Conservation (phyloP, 306 rosid species). For the Casuarina glauca region DNA sequence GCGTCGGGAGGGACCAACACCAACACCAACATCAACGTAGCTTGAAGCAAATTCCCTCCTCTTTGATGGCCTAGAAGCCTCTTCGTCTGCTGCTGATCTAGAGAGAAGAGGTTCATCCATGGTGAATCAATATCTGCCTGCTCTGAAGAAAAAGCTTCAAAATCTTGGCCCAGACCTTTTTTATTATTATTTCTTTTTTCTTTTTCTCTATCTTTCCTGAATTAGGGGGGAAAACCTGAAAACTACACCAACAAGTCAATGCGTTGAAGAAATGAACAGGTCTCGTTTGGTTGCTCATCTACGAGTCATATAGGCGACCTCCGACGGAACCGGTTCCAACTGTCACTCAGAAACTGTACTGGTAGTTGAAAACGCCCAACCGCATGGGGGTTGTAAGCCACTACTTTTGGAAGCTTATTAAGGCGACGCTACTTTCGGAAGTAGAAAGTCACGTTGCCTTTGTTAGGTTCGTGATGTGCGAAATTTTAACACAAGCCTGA, state of each 20-base stretch:
- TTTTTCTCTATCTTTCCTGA: too few species aligned
- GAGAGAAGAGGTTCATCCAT: slow-evolving; percentile 53
- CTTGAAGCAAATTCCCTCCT: slow-evolving; percentile 21
- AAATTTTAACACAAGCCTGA: too few species aligned
- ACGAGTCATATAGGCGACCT: background rate
- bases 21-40: slow-evolving; percentile 31
- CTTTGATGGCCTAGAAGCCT: slow-evolving; percentile 27
- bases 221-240: background rate
- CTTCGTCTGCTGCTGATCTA: slow-evolving; percentile 25
- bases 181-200: background rate
- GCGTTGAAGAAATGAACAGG: slow-evolving; percentile 19
- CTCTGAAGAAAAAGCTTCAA: background rate
- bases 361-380: background rate
- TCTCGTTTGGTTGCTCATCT: background rate
- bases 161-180: background rate
- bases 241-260: slow-evolving; percentile 33
- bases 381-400: background rate
- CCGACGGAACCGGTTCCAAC: background rate
- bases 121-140: slow-evolving; percentile 12
- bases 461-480: too few species aligned
- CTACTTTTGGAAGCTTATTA: background rate
- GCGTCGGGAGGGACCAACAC: slow-evolving; percentile 1
- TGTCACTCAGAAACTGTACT: background rate
- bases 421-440: too few species aligned
- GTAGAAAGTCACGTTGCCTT: too few species aligned